phyloP scores from a whole-genome alignment of 495 filamentous ascomycete genomes.

The Penicillium salamii region DNA sequence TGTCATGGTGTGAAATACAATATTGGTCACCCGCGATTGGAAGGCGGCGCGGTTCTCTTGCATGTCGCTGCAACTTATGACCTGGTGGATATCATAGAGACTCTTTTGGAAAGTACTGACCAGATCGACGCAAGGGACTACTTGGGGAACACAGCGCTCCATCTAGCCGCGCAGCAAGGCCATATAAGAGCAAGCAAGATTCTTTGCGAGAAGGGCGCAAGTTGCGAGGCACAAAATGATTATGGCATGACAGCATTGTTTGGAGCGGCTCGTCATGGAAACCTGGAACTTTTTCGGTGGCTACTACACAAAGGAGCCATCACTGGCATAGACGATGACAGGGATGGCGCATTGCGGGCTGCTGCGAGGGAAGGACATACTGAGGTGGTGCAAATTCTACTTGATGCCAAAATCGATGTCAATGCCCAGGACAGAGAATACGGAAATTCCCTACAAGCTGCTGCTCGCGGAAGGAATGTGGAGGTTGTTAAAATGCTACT shows the following conservation, averaged over 20 bases:
- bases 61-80: slow-evolving; percentile 6
- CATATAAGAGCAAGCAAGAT: background rate
- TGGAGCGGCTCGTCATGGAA: background rate
- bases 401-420: background rate
- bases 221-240: background rate
- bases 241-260: background rate
- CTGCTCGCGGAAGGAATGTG: background rate
- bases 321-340: background rate
- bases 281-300: slow-evolving; percentile 5
- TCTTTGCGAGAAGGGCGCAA: background rate
- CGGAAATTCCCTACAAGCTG: background rate
- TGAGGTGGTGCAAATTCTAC: background rate
- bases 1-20: too few species aligned
- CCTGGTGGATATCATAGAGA: slow-evolving; percentile 2
- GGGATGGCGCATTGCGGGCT: background rate
- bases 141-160: slow-evolving; percentile 4
- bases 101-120: background rate
- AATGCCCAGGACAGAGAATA: background rate
- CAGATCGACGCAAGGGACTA: background rate
- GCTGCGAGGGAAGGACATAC: background rate
- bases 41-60: background rate
- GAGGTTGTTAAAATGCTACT: background rate
- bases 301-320: slow-evolving; percentile 3
- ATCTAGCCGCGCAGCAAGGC: slow-evolving; percentile 1
- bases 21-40: background rate